Base-by-base conservation (phyloP, 31 red algal genomes). In the Endocladia muricata region DNA sequence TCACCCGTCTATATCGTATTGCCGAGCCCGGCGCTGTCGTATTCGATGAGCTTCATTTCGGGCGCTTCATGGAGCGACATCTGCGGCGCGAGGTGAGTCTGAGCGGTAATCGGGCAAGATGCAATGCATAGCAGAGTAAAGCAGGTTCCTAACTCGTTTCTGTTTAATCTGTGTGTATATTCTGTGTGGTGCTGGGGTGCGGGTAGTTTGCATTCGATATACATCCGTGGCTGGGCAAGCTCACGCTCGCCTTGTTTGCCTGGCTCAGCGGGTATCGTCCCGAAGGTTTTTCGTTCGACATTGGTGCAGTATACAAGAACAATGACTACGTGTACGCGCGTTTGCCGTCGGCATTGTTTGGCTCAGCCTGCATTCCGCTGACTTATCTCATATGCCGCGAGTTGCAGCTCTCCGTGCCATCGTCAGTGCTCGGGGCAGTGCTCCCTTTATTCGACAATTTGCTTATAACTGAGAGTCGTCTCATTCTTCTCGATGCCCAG, bases 21-120 rank as follows among this genome's bases (percentile, higher is more conserved):
- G 7, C 29, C 43, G 28, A 57, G 3, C 83, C 84, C 17, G 22
- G 37, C 21, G 74, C 65, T 3, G 76, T 88, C 5, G 75, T 88
- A 61, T 97, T 97, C 68, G 94, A 97, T 57, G 94, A 97, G 88
- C 55, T 93, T 30, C 94, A 97, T 63, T 97, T 97, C 66, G 60
- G 55, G 30, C 44, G 51, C 47, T 97, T 97, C 75, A 41, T 94
- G 7, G 66, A 37, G 0, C 36, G 55, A 11, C 80, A 83, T n/a
- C 36, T 70, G n/a, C 23, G 33, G 32, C 61, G 23, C n/a, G n/a
- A n/a, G n/a, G n/a, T n/a, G n/a, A n/a, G n/a, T n/a, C n/a, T n/a
- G n/a, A n/a, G n/a, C n/a, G n/a, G n/a, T n/a, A n/a, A n/a, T n/a
- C n/a, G n/a, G n/a, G n/a, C n/a, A n/a, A n/a, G n/a, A n/a, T n/a